A percentile compares a stretch with the other conserved stretches of the same genome.
These are phyloP conservation scores for Bifiguratus adelaidae DNA, from an alignment of 192 early-diverging fungal genomes.

Conservation along the genomic window DNA sequence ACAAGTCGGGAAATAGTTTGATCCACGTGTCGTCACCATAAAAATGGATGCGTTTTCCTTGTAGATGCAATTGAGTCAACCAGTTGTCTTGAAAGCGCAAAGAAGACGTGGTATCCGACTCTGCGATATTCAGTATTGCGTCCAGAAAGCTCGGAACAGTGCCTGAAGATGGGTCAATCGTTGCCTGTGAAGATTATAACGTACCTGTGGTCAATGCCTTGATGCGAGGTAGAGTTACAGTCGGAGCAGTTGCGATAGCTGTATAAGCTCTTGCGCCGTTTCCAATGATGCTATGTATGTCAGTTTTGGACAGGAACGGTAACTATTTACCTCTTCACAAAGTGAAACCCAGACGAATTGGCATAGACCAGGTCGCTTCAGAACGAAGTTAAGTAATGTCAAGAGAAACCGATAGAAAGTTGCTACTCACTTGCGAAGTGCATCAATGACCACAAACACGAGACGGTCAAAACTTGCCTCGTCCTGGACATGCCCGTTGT, in stretches of 20 bases:
- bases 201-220: slow-evolving; percentile 73
- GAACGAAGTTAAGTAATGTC: neutral
- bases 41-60: slow-evolving; percentile 50
- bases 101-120: slow-evolving; percentile 51
- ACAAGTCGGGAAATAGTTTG: slow-evolving; percentile 64
- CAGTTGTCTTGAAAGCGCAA: slow-evolving; percentile 61
- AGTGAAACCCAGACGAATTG: slow-evolving; percentile 51
- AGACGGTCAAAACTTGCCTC: slow-evolving; percentile 37
- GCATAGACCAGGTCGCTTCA: slow-evolving; percentile 67
- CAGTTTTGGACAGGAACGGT: neutral
- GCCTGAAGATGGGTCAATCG: slow-evolving; percentile 8
- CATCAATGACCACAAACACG: slow-evolving; percentile 67
- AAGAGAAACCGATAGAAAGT: slow-evolving; percentile 20
- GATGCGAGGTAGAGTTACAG: slow-evolving; percentile 71
- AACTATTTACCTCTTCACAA: slow-evolving; percentile 39
- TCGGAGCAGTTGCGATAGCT: slow-evolving; percentile 51
- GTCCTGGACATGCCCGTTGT: neutral
- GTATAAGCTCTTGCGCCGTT: slow-evolving; percentile 36
- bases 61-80: slow-evolving; percentile 46
- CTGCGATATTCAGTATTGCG: slow-evolving; percentile 72
- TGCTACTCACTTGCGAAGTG: slow-evolving; percentile 42
- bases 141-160: slow-evolving; percentile 75
- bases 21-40: slow-evolving; percentile 97
- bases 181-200: neutral
- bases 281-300: neutral